These are phyloP conservation scores for Aquilaria agallochum DNA, from an alignment of 441 rosid genomes.

Conservation along the genomic window DNA sequence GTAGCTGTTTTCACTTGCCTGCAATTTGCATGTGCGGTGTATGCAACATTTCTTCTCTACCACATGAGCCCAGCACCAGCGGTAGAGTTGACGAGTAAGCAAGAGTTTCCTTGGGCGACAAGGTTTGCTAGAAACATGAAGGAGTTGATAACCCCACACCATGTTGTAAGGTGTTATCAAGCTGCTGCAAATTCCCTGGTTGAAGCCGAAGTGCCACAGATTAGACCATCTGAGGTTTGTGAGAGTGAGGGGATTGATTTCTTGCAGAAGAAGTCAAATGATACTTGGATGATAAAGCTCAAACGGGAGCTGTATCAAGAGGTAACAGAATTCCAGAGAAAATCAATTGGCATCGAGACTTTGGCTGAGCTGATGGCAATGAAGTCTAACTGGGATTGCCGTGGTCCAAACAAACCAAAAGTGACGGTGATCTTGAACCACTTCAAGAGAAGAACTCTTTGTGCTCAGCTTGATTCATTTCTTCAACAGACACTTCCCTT, in stretches of 20 bases:
- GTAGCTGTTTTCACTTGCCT: slow-evolving; percentile 77
- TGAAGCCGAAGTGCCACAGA: slow-evolving; percentile 27
- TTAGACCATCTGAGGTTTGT: slow-evolving; percentile 52
- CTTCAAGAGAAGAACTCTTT: slow-evolving; percentile 92
- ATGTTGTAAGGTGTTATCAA: slow-evolving; percentile 51
- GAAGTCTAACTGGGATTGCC: slow-evolving; percentile 80
- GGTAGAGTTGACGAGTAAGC: slow-evolving; percentile 66
- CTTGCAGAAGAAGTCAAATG: slow-evolving; percentile 80
- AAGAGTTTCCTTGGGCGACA: slow-evolving; percentile 89
- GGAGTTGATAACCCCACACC: slow-evolving; percentile 64
- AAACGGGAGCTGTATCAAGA: slow-evolving; percentile 70
- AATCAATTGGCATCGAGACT: slow-evolving; percentile 59
- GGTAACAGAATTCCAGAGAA: slow-evolving; percentile 54
- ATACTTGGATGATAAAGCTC: slow-evolving; percentile 69
- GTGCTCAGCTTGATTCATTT: slow-evolving; percentile 84
- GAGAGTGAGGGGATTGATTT: slow-evolving; percentile 89
- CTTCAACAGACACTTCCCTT: slow-evolving; percentile 87
- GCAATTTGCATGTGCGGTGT: slow-evolving; percentile 82
- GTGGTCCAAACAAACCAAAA: slow-evolving; percentile 56
- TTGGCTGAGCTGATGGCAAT: slow-evolving; percentile 60
- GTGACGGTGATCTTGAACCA: slow-evolving; percentile 85
- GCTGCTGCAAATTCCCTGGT: slow-evolving; percentile 38
- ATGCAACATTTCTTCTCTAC: slow-evolving; percentile 86
- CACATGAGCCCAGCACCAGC: slow-evolving; percentile 66
- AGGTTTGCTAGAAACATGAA: slow-evolving; percentile 72